These are phyloP conservation scores for Amesomyces nigricolor DNA, from an alignment of 2,329 filamentous ascomycete genomes.

Conservation along the genomic window DNA sequence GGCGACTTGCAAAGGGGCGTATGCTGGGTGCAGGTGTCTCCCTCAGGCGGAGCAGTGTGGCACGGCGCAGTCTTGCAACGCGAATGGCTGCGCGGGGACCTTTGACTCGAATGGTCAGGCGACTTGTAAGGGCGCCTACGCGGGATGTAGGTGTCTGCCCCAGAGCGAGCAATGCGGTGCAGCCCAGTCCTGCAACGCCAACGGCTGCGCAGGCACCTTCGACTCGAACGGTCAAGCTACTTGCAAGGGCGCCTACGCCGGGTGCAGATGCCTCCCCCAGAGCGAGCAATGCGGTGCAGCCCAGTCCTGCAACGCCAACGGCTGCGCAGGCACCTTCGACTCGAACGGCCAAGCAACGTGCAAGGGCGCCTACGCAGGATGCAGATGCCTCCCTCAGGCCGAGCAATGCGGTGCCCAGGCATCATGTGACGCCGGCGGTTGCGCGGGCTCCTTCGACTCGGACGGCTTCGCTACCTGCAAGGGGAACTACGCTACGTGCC, in stretches of 20 bases:
- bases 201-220: constrained; percentile 1
- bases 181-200: background rate
- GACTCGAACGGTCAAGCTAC: background rate
- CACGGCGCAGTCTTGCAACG: background rate
- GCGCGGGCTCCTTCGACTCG: background rate
- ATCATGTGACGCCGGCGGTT: background rate
- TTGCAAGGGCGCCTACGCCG: background rate
- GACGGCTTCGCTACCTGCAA: constrained; percentile 1
- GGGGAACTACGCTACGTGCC: background rate
- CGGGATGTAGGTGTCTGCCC: background rate
- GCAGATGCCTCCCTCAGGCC: background rate
- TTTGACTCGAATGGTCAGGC: background rate
- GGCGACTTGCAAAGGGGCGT: background rate
- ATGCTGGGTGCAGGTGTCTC: background rate
- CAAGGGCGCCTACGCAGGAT: background rate
- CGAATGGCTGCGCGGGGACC: background rate
- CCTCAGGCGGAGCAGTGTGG: background rate
- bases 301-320: background rate
- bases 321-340: constrained; percentile 3
- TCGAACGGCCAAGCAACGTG: background rate
- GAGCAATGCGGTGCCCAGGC: no score
- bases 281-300: background rate
- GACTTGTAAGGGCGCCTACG: background rate
- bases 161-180: background rate
- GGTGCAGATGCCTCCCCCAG: background rate